Evolutionary conservation across 2,329 filamentous ascomycete genomes (phyloP), one percentile per base, ranked within the genome.

Genomic region (Fusarium cyanostomum): DNA sequence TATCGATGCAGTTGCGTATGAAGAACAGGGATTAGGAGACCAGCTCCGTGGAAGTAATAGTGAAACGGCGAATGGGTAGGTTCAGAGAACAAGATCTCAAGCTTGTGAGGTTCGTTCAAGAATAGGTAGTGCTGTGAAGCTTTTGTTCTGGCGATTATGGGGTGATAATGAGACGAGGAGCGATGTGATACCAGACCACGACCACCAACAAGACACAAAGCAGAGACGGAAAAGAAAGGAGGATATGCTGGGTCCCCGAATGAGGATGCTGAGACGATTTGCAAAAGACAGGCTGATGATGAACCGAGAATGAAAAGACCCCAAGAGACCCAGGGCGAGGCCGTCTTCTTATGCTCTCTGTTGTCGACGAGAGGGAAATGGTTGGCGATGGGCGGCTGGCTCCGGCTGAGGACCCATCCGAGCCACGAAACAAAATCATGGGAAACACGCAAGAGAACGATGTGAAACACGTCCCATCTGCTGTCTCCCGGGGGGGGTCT

Each of bases 281-380:
- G 59, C 54, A 61, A 71, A 59, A 66, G 62, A 68, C 66, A 70
- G 69, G 56, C 62, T 65, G 64, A 62, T 39, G 61, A 69, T 62
- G 64, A 63, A 56, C 24, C 39, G 37, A 42, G 49, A 34, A 28
- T 21, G 34, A 39, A 35, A 60, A 48, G 44, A 30, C 51, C 18
- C 37, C 28, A 35, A 65, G 54, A 59, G 68, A 68, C 67, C 68
- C 63, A 70, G 68, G 68, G 64, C 41, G 68, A 71, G 68, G 68
- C 68, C 68, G 59, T 68, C 68, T 70, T 70, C 68, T 70, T 70
- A 70, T 70, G 66, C 55, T 68, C 53, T 54, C 24, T 51, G 55
- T 46, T 39, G 42, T 34, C 31, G n/a, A 34, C 27, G 21, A 18
- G 55, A 42, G 51, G 35, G 21, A 35, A 70, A 59, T 66, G 67